These are phyloP conservation scores for Geotrichum phurueaensis DNA, from an alignment of 1,139 yeast genomes.

Conservation along the genomic window DNA sequence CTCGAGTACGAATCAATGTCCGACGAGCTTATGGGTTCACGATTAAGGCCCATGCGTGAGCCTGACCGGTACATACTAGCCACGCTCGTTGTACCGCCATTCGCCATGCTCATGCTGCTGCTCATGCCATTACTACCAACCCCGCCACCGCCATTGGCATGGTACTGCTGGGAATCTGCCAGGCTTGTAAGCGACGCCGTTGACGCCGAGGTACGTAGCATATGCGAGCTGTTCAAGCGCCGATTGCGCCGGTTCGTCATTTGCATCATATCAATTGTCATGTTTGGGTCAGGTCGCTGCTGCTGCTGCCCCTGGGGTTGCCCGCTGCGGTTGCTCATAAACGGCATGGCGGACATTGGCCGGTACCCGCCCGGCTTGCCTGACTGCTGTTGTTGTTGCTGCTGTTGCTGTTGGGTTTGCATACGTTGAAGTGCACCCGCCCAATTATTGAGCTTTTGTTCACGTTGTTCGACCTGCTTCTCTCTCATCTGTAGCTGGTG, in stretches of 20 bases:
- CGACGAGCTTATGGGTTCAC: not conserved
- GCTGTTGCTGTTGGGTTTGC: not conserved
- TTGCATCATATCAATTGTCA: conserved; percentile 4
- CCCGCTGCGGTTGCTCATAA: not conserved
- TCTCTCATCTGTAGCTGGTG: not conserved
- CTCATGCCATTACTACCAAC: not conserved
- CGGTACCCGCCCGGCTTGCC: not conserved
- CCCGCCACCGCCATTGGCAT: not conserved
- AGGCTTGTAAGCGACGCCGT: conserved; percentile 1
- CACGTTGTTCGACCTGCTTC: not conserved
- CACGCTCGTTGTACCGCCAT: not conserved
- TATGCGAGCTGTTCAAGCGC: not conserved
- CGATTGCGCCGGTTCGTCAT: conserved; percentile 3
- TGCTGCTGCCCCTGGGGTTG: not conserved
- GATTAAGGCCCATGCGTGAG: not conserved
- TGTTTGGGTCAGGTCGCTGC: not conserved
- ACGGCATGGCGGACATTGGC: not conserved
- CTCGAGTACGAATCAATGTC: not conserved
- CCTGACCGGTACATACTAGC: not conserved
- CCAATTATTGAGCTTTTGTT: conserved; percentile 4
- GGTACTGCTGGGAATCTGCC: conserved; percentile 1
- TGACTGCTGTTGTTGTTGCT: not conserved
- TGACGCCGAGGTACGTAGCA: conserved; percentile 1
- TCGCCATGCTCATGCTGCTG: not conserved
- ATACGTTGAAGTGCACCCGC: conserved; percentile 1